Evolutionary conservation across 768 basidiomycete genomes (phyloP), one percentile per base, ranked within the genome.

Genomic region (Gelatoporia subvermispora): DNA sequence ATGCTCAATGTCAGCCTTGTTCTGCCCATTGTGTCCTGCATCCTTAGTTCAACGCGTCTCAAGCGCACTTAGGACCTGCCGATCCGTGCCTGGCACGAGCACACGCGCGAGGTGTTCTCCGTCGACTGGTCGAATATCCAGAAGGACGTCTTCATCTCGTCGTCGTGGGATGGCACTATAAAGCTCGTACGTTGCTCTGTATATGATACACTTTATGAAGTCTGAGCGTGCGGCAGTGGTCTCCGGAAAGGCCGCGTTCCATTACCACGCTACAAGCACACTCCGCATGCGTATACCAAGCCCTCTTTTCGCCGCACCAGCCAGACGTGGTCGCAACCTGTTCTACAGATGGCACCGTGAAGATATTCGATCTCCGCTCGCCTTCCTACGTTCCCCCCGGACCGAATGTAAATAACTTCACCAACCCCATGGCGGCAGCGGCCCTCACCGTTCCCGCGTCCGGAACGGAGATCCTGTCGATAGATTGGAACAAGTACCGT

Each of bases 81-180:
- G 1, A 86, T 97, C 55, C 82, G 84, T 52, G 81, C 80, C 42
- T 98, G 95, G 94, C 87, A 91, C 58, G 95, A 98, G 66, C 95
- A 98, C 66, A 81, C 84, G 11, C 81, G 85, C 43, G 95, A 98
- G 64, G 91, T 93, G 7, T 93, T 90, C 71, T 87, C 86, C 10
- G 81, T 97, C 4, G 91, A 98, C 65, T 98, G 95, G 94, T 93
- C 87, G 53, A 98, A 96, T 67, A 66, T 94, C 52, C 82, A 85
- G 58, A 96, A 95, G 63, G 87, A 92, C 54, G 78, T 79, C 1
- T 94, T 96, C 64, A 79, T 77, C 8, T 93, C 93, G 10, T 79
- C 89, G 21, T 90, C 86, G 11, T 97, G 94, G 94, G 95, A 98
- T 60, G 92, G 91, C 22, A 78, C 75, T 13, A 77, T 94, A 36